Percentiles rank a stretch among this genome's conserved stretches.
These are phyloP conservation scores for Gentiana straminea DNA, from an alignment of 257 asterid species.

Conservation along the genomic window DNA sequence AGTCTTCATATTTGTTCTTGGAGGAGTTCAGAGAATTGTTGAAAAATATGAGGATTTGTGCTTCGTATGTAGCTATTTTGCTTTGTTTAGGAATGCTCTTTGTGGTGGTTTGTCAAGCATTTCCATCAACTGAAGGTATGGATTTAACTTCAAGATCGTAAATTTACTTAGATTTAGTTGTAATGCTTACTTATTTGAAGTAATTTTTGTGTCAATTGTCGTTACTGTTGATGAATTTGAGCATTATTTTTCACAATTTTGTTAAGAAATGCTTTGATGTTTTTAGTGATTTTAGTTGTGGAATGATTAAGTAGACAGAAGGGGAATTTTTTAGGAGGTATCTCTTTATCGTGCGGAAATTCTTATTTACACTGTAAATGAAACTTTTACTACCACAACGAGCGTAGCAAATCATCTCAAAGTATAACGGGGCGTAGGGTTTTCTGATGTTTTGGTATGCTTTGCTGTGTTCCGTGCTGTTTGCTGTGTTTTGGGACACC, in stretches of 20 bases:
- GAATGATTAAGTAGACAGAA: background rate
- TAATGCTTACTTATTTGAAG: background rate
- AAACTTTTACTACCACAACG: too few relatives aligned
- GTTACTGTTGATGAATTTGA: constrained; percentile 13
- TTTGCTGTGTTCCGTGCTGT: too few relatives aligned
- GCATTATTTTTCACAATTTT: constrained; percentile 7
- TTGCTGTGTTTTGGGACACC: too few relatives aligned
- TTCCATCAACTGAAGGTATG: constrained; percentile 61
- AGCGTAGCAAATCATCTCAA: too few relatives aligned
- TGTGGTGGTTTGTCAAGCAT: constrained; percentile 27
- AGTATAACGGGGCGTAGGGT: too few relatives aligned
- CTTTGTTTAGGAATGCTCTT: constrained; percentile 34
- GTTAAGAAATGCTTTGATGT: constrained; percentile 12
- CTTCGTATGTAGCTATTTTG: constrained; percentile 29
- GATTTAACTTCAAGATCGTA: constrained; percentile 4
- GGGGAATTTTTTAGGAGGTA: background rate
- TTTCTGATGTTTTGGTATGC: too few relatives aligned
- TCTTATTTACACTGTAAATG: too few relatives aligned
- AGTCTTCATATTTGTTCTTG: constrained; percentile 9
- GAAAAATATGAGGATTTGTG: constrained; percentile 32
- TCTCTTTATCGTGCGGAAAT: background rate
- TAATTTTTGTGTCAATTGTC: background rate
- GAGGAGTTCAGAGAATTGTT: constrained; percentile 14
- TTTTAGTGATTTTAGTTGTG: constrained; percentile 4
- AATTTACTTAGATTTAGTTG: constrained; percentile 38